Conservation (phyloP, 345 rosid species). For the Erucastrum elatum region DNA sequence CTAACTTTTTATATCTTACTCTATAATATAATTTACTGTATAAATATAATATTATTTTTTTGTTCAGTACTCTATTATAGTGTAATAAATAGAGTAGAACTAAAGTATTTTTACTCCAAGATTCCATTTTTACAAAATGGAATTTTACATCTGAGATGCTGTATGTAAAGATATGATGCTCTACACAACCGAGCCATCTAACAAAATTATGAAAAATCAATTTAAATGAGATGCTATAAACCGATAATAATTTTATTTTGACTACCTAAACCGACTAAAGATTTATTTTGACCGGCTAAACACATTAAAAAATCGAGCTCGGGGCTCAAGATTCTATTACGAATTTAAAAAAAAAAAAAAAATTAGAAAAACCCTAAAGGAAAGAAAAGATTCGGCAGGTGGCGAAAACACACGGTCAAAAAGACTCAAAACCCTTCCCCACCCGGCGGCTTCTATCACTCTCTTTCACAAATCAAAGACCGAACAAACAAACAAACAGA, state of each 20-base stretch:
- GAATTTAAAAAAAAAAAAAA: background rate
- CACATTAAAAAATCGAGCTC: background rate
- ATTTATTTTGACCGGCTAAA: background rate
- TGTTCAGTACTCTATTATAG: too few species aligned
- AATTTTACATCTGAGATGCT: too few species aligned
- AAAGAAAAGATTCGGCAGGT: conserved; percentile 13
- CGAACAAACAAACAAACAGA: background rate
- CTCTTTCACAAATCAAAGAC: background rate
- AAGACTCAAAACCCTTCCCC: conserved; percentile 13
- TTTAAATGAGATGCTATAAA: too few species aligned
- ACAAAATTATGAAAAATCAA: too few species aligned
- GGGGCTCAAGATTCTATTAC: background rate
- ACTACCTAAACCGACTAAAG: background rate
- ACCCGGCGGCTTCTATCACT: background rate
- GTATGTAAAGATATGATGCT: too few species aligned
- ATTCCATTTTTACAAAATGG: too few species aligned
- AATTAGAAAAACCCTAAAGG: background rate
- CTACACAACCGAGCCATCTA: too few species aligned
- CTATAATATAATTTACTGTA: too few species aligned
- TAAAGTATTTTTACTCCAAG: too few species aligned
- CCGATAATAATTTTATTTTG: background rate
- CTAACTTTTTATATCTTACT: too few species aligned
- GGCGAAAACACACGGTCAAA: background rate
- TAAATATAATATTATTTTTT: too few species aligned
- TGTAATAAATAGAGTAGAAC: too few species aligned